Percentiles rank a stretch among this genome's conserved stretches.
Evolutionary conservation across 257 asterid species (phyloP).

Genomic region (Gentiana straminea): DNA sequence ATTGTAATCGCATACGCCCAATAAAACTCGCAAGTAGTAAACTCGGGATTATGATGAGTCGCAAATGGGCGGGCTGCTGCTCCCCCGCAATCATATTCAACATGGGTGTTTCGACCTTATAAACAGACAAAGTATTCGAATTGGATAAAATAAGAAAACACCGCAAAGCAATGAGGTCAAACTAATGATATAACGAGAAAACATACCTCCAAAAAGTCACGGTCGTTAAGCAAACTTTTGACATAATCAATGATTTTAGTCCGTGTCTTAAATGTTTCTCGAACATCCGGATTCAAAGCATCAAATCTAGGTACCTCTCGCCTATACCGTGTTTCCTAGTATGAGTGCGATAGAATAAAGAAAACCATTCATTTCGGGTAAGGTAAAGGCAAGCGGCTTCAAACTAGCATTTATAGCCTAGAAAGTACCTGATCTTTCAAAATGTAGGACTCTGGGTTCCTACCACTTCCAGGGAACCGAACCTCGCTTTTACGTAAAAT

Average conservation of each 20-base stretch:
- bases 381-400: too few species aligned
- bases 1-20: too few species aligned
- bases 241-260: conserved; percentile 54
- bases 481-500: conserved; percentile 38
- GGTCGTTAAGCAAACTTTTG: conserved; percentile 54
- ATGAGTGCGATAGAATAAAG: neutral
- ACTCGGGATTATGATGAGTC: conserved; percentile 88
- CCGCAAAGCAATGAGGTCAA: neutral
- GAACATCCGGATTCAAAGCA: conserved; percentile 70
- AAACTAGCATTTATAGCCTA: too few species aligned
- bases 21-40: conserved; percentile 88
- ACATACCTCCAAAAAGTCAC: conserved; percentile 68
- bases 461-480: conserved; percentile 71
- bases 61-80: conserved; percentile 93
- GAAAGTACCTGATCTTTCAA: conserved; percentile 65
- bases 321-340: conserved; percentile 80
- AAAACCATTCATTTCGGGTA: too few species aligned
- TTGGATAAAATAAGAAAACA: neutral
- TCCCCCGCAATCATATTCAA: conserved; percentile 90
- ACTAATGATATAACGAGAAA: conserved; percentile 1
- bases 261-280: conserved; percentile 67
- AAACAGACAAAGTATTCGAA: neutral
- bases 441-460: conserved; percentile 62
- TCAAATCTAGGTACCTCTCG: conserved; percentile 82
- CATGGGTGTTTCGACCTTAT: conserved; percentile 87